Conservation (phyloP, 345 rosid genomes). For the Moricandia moricandioides region DNA sequence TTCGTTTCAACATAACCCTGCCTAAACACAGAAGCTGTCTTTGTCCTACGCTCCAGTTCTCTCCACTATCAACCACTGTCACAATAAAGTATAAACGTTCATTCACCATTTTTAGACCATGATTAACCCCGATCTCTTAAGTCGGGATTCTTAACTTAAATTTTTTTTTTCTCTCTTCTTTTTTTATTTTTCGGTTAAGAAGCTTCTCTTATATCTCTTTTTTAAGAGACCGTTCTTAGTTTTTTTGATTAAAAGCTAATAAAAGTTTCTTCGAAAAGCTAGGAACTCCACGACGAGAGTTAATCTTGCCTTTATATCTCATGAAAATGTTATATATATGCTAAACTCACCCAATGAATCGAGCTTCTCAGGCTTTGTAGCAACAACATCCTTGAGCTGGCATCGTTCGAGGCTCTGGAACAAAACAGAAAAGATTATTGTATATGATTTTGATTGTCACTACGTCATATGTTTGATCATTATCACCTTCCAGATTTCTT, state of each 20-base stretch:
- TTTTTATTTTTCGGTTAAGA: too few species aligned
- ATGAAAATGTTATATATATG: neutral
- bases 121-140: too few species aligned
- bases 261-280: too few species aligned
- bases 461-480: neutral
- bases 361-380: constrained; percentile 74
- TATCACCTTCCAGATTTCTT: constrained; percentile 82
- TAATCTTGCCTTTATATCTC: too few species aligned
- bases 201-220: too few species aligned
- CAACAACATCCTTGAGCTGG: constrained; percentile 77
- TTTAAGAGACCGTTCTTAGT: too few species aligned
- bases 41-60: constrained; percentile 98
- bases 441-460: neutral
- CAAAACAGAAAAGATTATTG: neutral
- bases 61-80: constrained; percentile 87
- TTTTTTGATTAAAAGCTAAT: too few species aligned
- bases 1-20: constrained; percentile 82
- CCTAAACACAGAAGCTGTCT: constrained; percentile 92
- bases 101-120: neutral
- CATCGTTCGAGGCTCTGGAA: constrained; percentile 82
- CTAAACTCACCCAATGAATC: constrained; percentile 61
- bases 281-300: too few species aligned
- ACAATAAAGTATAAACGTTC: constrained; percentile 3
- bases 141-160: too few species aligned
- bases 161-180: too few species aligned